Conservation (phyloP, 768 basidiomycete genomes). For the Lentinula sp. region DNA sequence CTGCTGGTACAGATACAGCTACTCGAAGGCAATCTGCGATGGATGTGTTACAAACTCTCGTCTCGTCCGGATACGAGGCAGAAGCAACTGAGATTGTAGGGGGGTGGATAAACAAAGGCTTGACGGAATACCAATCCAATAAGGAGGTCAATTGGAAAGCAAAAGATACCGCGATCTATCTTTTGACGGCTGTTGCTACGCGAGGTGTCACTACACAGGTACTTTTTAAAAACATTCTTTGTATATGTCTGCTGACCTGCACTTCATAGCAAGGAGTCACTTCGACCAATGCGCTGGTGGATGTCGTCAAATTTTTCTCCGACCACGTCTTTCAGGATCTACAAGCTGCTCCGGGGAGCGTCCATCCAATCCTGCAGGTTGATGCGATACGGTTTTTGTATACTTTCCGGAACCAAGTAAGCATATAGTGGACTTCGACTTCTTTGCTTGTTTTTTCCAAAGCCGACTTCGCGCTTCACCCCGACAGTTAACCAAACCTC, state of each 20-base stretch:
- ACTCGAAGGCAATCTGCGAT: conserved; percentile 91
- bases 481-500: conserved; percentile 80
- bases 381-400: conserved; percentile 94
- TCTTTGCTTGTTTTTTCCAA: background rate
- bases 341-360: conserved; percentile 55
- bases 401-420: conserved; percentile 93
- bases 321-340: conserved; percentile 87
- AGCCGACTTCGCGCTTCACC: background rate
- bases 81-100: conserved; percentile 87
- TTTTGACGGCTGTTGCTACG: conserved; percentile 91
- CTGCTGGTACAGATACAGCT: conserved; percentile 59
- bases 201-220: conserved; percentile 84
- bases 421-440: conserved; percentile 7
- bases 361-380: conserved; percentile 89
- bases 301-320: conserved; percentile 94
- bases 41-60: conserved; percentile 91
- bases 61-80: conserved; percentile 67
- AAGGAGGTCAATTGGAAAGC: conserved; percentile 91
- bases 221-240: conserved; percentile 12
- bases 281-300: conserved; percentile 84
- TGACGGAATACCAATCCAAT: conserved; percentile 60
- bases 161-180: conserved; percentile 90
- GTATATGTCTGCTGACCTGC: conserved; percentile 5
- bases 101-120: conserved; percentile 73
- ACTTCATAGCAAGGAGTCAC: conserved; percentile 79